phyloP scores from a whole-genome alignment of 2,329 filamentous ascomycete genomes.

The Boeremia lycopersici region DNA sequence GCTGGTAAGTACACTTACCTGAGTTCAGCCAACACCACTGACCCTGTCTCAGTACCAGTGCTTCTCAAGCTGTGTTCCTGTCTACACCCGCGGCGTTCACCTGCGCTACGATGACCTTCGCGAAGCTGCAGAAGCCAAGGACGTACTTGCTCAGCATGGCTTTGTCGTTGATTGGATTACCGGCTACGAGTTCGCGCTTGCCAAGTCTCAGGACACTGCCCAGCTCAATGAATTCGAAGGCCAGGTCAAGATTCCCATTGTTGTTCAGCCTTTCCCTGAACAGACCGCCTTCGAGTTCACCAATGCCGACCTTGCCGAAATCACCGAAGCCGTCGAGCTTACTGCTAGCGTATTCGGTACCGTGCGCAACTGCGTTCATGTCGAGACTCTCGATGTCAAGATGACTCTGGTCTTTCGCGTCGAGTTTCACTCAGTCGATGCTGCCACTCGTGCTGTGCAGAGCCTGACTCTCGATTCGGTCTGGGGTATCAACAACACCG shows the following conservation, averaged over 20 bases:
- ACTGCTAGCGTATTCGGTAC: constrained; percentile 25
- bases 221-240: constrained; percentile 40
- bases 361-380: constrained; percentile 27
- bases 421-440: constrained; percentile 40
- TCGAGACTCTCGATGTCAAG: constrained; percentile 21
- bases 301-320: constrained; percentile 18
- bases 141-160: constrained; percentile 28
- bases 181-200: constrained; percentile 30
- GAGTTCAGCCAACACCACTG: constrained; percentile 14
- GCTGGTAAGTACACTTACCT: constrained; percentile 25
- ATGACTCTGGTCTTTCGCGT: constrained; percentile 35
- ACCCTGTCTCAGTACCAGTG: constrained; percentile 31
- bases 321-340: constrained; percentile 21
- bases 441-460: constrained; percentile 34
- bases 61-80: constrained; percentile 31
- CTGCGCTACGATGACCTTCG: constrained; percentile 49
- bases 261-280: constrained; percentile 24
- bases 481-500: constrained; percentile 21
- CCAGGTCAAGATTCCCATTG: constrained; percentile 33
- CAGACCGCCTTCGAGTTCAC: constrained; percentile 21
- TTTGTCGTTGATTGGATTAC: constrained; percentile 31
- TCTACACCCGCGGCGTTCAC: constrained; percentile 32
- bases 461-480: constrained; percentile 18
- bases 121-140: constrained; percentile 39
- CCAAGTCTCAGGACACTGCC: constrained; percentile 33